Conservation (phyloP, 345 rosid species). For the Capsella bursapastoris region DNA sequence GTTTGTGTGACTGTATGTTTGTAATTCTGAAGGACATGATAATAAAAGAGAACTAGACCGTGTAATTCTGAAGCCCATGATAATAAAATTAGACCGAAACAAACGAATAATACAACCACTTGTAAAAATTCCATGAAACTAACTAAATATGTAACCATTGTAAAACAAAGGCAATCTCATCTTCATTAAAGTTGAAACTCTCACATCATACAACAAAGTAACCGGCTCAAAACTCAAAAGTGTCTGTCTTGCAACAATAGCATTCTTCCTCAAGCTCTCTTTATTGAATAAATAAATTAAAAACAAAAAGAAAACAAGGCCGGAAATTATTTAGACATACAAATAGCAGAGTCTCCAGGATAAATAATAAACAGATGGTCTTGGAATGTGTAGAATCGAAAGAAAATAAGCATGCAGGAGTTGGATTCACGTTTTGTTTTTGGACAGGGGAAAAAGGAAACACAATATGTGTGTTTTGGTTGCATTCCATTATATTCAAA, state of each 20-base stretch:
- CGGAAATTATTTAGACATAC: conserved; percentile 33
- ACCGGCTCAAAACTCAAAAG: background rate
- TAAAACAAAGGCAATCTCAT: background rate
- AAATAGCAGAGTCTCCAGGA: conserved; percentile 25
- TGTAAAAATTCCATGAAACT: background rate
- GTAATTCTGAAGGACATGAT: no score
- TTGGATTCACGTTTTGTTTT: conserved; percentile 21
- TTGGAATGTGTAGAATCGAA: conserved; percentile 19
- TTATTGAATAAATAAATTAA: conserved; percentile 39
- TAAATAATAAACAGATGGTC: conserved; percentile 38
- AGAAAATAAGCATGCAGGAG: conserved; percentile 17
- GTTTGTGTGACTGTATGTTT: background rate
- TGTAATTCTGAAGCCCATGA: background rate
- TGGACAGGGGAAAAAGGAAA: conserved; percentile 29
- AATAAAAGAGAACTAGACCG: no score
- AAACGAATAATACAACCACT: background rate
- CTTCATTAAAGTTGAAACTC: background rate
- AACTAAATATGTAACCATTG: background rate
- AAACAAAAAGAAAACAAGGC: background rate
- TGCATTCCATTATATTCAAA: conserved; percentile 29
- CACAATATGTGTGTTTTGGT: conserved; percentile 26
- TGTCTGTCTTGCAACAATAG: conserved; percentile 22
- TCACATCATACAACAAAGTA: conserved; percentile 21
- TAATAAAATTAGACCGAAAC: background rate
- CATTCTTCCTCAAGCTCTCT: conserved; percentile 15